Base-by-base conservation (phyloP, 139 green algal species). In the Deuterostichococcus epilithicus region DNA sequence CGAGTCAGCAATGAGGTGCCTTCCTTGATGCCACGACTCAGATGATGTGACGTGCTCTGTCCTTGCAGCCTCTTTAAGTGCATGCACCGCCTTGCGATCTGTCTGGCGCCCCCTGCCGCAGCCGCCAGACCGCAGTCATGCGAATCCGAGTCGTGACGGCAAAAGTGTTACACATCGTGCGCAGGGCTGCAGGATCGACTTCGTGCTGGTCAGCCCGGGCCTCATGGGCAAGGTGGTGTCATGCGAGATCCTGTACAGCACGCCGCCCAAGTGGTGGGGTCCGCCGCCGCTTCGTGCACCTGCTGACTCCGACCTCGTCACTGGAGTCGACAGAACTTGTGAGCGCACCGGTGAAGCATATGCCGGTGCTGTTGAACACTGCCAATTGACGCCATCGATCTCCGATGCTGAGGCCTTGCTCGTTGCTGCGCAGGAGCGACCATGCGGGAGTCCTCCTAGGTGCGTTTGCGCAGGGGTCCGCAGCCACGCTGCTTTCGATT, bases 181-280 rank as follows among this genome's bases (percentile, higher is more conserved):
- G 76, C 85, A 90, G 87, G 91, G 91, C 28, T 70, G 88, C 34
- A 82, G 90, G 34, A 92, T 95, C 28, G 91, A 94, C 82, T 94
- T 87, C 60, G 83, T 86, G 25, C 76, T 93, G 22, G 71, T 82
- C 42, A 84, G 68, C 4, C 84, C 81, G 0, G 81, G 66, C 22
- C 78, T 95, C 47, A 72, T 92, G 74, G 26, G 35, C 3, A 74
- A 76, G 10, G 75, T 94, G 0, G 77, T 72, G 3, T 79, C 72
- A 0, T 93, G 90, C 58, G 89, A 94, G 73, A 70, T 93, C 18
- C 38, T 94, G 20, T 28, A 69, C 26, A 79, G 76, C 32, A 69
- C 94, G 67, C 90, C 89, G 1, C 83, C 84, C 22, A 94, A 94
- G 72, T 94, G 89, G 79, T 60, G 34, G 5, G 45, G 45, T 13